These are phyloP conservation scores for Tephrocybe sp. DNA, from an alignment of 768 basidiomycete genomes.

Conservation along the genomic window DNA sequence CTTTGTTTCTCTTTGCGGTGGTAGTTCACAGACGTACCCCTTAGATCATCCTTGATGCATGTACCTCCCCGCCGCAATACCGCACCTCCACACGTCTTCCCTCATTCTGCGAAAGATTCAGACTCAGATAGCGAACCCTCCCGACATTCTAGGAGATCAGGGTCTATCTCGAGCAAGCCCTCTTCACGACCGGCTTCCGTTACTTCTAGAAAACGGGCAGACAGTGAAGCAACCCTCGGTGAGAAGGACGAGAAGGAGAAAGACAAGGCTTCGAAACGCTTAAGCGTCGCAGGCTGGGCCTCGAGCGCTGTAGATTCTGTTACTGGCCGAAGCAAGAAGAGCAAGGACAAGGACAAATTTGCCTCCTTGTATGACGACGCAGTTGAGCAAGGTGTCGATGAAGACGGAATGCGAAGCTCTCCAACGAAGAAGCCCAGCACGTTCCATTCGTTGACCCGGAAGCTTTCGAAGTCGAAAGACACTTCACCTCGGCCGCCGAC, in stretches of 20 bases:
- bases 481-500: conserved; percentile 30
- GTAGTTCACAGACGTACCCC: not conserved
- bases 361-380: conserved; percentile 43
- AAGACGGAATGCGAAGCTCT: conserved; percentile 16
- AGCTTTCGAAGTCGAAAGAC: conserved; percentile 34
- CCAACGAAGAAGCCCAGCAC: conserved; percentile 26
- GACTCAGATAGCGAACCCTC: conserved; percentile 36
- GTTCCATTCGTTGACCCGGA: conserved; percentile 26
- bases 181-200: conserved; percentile 55
- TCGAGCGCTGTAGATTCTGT: conserved; percentile 62
- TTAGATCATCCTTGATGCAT: conserved; percentile 10
- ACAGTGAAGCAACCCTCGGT: conserved; percentile 45
- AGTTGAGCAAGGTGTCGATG: conserved; percentile 26
- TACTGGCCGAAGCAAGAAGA: conserved; percentile 50
- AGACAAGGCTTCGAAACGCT: conserved; percentile 37
- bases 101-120: conserved; percentile 13
- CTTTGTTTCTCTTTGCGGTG: not conserved
- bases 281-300: conserved; percentile 63
- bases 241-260: conserved; percentile 33
- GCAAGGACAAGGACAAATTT: conserved; percentile 60
- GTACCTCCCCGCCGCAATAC: conserved; percentile 12
- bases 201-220: conserved; percentile 63
- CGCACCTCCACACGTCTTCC: conserved; percentile 15
- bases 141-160: conserved; percentile 35
- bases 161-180: conserved; percentile 39